Conservation (phyloP, 441 rosid species). For the Macaranga tanarius region DNA sequence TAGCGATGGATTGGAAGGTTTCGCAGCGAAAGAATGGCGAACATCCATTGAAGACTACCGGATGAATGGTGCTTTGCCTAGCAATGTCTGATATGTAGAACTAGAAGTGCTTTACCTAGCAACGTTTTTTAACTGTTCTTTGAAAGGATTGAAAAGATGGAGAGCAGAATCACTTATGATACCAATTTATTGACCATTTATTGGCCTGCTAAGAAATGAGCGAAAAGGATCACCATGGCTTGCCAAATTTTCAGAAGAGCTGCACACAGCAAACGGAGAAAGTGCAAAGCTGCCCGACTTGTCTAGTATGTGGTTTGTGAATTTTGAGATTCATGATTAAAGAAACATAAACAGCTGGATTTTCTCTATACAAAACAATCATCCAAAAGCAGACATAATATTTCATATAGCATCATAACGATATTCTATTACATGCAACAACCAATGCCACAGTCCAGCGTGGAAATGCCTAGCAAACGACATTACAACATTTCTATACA, state of each 20-base stretch:
- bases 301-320: not conserved
- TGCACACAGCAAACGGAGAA: not conserved
- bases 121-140: too few relatives aligned
- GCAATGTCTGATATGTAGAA: too few relatives aligned
- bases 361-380: not conserved
- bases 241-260: not conserved
- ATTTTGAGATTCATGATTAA: too few relatives aligned
- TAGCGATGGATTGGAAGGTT: constrained; percentile 22
- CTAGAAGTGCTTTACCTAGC: too few relatives aligned
- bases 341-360: not conserved
- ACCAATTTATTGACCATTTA: too few relatives aligned
- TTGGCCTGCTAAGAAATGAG: too few relatives aligned
- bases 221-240: too few relatives aligned
- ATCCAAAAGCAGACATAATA: not conserved
- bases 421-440: not conserved
- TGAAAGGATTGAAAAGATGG: too few relatives aligned
- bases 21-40: not conserved
- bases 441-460: not conserved
- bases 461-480: not conserved
- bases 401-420: not conserved
- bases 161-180: too few relatives aligned
- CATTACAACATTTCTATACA: not conserved
- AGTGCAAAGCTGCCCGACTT: not conserved
- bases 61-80: too few relatives aligned
- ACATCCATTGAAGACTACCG: constrained; percentile 15